Evolutionary conservation across 148 eudicot species (phyloP).

Genomic region (Rhododendron griersonianum): DNA sequence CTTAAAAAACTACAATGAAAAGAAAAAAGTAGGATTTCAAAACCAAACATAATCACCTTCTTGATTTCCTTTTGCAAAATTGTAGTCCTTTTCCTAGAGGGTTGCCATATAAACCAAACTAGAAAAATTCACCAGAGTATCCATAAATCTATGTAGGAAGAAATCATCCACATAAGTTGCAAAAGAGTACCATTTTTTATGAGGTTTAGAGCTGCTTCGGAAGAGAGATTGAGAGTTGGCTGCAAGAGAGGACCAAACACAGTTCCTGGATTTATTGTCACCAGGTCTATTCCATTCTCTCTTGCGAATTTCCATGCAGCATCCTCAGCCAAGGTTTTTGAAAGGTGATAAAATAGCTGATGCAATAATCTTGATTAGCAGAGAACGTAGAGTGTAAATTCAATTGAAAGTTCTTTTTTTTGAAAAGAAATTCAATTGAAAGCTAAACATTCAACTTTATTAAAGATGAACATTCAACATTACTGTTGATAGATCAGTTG

Average conservation of each 20-base stretch:
- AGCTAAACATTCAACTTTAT: neutral
- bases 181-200: slow-evolving; percentile 23
- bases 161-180: neutral
- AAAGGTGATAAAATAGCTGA: slow-evolving; percentile 26
- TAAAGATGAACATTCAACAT: neutral
- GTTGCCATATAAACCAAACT: neutral
- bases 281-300: slow-evolving; percentile 30
- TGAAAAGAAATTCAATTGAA: neutral
- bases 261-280: slow-evolving; percentile 26
- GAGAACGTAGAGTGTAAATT: neutral
- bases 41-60: neutral
- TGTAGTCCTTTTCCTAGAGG: neutral
- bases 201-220: slow-evolving; percentile 14
- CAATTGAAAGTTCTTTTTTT: neutral
- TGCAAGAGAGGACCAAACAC: slow-evolving; percentile 42
- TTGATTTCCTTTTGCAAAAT: neutral
- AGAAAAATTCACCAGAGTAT: neutral
- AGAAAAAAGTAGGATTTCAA: neutral
- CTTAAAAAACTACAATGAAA: neutral
- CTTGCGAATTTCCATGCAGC: slow-evolving; percentile 28
- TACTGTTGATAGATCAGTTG: neutral
- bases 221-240: slow-evolving; percentile 27
- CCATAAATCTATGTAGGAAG: neutral
- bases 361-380: neutral
- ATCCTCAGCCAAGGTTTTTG: slow-evolving; percentile 39